Percentiles rank a stretch among this genome's conserved stretches.
Conservation (phyloP, 1,139 yeast genomes). For the Candida frijolesensis region DNA sequence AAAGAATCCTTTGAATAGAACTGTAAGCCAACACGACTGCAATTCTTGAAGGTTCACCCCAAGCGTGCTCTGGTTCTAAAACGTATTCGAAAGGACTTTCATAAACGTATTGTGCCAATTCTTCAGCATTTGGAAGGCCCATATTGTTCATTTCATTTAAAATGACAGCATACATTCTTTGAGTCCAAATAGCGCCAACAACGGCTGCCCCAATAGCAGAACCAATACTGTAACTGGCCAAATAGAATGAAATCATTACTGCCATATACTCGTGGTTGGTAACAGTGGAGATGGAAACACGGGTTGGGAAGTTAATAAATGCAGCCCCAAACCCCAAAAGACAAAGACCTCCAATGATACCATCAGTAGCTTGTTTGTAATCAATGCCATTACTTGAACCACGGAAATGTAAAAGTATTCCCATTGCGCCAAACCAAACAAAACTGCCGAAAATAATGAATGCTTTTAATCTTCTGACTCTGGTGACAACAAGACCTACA, state of each 20-base stretch:
- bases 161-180: constrained; percentile 19
- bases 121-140: constrained; percentile 15
- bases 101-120: constrained; percentile 52
- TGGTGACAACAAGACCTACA: constrained; percentile 56
- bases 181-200: constrained; percentile 70
- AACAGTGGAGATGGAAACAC: constrained; percentile 65
- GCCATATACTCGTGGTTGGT: constrained; percentile 69
- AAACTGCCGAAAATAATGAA: constrained; percentile 61
- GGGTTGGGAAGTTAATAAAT: constrained; percentile 67
- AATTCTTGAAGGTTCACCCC: constrained; percentile 63
- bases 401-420: constrained; percentile 34
- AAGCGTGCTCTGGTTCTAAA: constrained; percentile 34
- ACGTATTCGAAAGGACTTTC: constrained; percentile 53
- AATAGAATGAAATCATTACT: constrained; percentile 56
- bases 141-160: constrained; percentile 17
- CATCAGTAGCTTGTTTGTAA: constrained; percentile 35
- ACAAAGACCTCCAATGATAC: constrained; percentile 68
- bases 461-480: constrained; percentile 55
- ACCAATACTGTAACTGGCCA: constrained; percentile 60
- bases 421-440: constrained; percentile 40
- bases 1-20: constrained; percentile 58
- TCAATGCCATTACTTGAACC: constrained; percentile 27
- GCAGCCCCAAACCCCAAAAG: constrained; percentile 75
- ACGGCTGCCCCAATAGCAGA: constrained; percentile 57
- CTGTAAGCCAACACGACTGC: constrained; percentile 61